A percentile compares a stretch with the other conserved stretches of the same genome.
These are phyloP conservation scores for Fusarium tuaranense DNA, from an alignment of 2,329 filamentous ascomycete species.

Conservation along the genomic window DNA sequence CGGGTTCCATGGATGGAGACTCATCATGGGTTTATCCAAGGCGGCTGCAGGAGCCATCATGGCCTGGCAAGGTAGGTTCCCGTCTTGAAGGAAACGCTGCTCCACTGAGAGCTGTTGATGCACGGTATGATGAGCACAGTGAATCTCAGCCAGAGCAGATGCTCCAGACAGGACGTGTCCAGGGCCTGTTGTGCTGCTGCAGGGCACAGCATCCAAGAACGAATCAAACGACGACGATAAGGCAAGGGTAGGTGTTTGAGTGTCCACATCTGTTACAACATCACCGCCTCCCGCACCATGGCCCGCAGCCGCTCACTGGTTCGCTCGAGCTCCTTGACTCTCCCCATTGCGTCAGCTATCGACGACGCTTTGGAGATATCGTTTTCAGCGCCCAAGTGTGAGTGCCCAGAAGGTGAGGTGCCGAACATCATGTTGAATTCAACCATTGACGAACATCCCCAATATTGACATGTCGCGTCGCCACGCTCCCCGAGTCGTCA, in stretches of 20 bases:
- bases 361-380: slow-evolving; percentile 19
- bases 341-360: slow-evolving; percentile 39
- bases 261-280: slow-evolving; percentile 33
- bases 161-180: neutral
- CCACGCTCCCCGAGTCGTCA: slow-evolving; percentile 13
- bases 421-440: slow-evolving; percentile 13
- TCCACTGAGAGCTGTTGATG: slow-evolving; percentile 20
- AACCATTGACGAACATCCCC: slow-evolving; percentile 5
- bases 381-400: slow-evolving; percentile 10
- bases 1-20: slow-evolving; percentile 21
- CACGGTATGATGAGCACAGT: slow-evolving; percentile 25
- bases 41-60: slow-evolving; percentile 25
- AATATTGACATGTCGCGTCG: slow-evolving; percentile 16
- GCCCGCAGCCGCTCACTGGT: slow-evolving; percentile 34
- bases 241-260: slow-evolving; percentile 13
- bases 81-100: slow-evolving; percentile 33
- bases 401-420: neutral
- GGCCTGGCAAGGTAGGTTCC: slow-evolving; percentile 26
- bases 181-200: neutral
- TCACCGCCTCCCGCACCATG: slow-evolving; percentile 35
- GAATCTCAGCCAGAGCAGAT: slow-evolving; percentile 12
- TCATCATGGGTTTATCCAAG: slow-evolving; percentile 35
- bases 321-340: slow-evolving; percentile 20
- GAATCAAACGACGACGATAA: slow-evolving; percentile 26
- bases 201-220: slow-evolving; percentile 19